Evolutionary conservation across 1,139 yeast genomes (phyloP).

Genomic region (Zhuliangozyma blackwelliae): DNA sequence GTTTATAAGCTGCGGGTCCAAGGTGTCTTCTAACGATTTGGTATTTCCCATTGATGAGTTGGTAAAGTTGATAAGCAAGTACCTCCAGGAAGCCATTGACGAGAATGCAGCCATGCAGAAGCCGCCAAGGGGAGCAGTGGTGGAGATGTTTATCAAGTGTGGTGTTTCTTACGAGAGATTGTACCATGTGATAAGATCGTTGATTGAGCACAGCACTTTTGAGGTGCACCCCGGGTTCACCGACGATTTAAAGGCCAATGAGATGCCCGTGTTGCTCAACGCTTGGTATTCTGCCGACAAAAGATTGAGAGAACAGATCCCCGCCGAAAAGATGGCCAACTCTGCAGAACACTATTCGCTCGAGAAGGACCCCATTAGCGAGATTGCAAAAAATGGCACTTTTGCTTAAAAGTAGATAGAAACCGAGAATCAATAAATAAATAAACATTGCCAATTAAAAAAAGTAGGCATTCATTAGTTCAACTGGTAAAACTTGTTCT

Average conservation of each 20-base stretch:
- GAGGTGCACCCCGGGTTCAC: constrained; percentile 47
- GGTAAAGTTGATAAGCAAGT: constrained; percentile 51
- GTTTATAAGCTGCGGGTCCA: constrained; percentile 42
- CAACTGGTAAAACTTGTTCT: constrained; percentile 49
- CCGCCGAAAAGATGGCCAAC: constrained; percentile 31
- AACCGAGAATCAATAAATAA: no score
- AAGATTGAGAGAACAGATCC: constrained; percentile 52
- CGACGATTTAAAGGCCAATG: constrained; percentile 35
- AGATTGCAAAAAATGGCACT: constrained; percentile 23
- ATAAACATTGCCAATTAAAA: no score
- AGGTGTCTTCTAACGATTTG: constrained; percentile 50
- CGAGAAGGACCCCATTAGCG: constrained; percentile 45
- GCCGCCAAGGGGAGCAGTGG: constrained; percentile 39
- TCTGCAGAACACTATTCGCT: constrained; percentile 30
- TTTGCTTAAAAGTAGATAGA: constrained; percentile 1
- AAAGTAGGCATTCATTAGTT: constrained; percentile 13
- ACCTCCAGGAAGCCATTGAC: constrained; percentile 35
- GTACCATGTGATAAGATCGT: constrained; percentile 61
- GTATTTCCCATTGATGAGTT: constrained; percentile 79
- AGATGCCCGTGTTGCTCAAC: constrained; percentile 60
- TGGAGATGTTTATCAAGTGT: constrained; percentile 71
- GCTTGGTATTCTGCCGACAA: constrained; percentile 65
- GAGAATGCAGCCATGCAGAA: constrained; percentile 37
- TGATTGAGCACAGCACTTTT: constrained; percentile 60
- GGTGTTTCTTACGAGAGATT: constrained; percentile 71